Conservation (phyloP, 345 rosid genomes). For the Aquilaria yunnanensis region DNA sequence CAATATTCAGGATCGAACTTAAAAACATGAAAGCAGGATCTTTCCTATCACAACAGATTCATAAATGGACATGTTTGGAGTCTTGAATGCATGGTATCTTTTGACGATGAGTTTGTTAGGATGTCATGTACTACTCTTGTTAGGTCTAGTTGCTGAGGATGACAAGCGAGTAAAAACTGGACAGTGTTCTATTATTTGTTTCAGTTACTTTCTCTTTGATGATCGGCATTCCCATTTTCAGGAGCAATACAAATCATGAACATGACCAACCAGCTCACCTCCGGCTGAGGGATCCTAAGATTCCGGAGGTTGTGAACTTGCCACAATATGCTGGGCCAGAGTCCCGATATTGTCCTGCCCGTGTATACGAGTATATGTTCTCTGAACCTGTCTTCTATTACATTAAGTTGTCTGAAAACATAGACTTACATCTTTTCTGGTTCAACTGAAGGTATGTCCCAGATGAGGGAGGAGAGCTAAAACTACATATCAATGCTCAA, state of each 20-base stretch:
- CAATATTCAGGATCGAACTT: too few relatives aligned
- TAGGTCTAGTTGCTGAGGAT: too few relatives aligned
- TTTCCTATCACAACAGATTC: too few relatives aligned
- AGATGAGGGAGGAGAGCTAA: constrained; percentile 55
- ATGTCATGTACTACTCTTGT: too few relatives aligned
- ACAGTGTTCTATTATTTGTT: background rate
- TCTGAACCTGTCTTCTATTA: constrained; percentile 7
- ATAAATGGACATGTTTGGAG: too few relatives aligned
- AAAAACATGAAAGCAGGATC: too few relatives aligned
- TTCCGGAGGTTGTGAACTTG: constrained; percentile 72
- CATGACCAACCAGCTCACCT: constrained; percentile 95
- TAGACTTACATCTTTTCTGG: constrained; percentile 6
- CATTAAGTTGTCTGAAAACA: background rate
- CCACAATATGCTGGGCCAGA: constrained; percentile 84
- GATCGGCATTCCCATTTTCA: constrained; percentile 19
- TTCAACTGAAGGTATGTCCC: constrained; percentile 54
- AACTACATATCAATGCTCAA: constrained; percentile 90
- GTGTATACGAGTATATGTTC: constrained; percentile 79
- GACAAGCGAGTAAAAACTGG: too few relatives aligned
- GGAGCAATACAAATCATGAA: constrained; percentile 96
- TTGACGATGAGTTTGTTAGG: too few relatives aligned
- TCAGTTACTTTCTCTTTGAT: constrained; percentile 1
- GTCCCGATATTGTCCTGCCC: constrained; percentile 91
- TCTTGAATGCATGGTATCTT: too few relatives aligned
- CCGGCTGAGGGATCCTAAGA: constrained; percentile 54